These are phyloP conservation scores for Simmondsia chinensis DNA, from an alignment of 148 eudicot species.

Conservation along the genomic window DNA sequence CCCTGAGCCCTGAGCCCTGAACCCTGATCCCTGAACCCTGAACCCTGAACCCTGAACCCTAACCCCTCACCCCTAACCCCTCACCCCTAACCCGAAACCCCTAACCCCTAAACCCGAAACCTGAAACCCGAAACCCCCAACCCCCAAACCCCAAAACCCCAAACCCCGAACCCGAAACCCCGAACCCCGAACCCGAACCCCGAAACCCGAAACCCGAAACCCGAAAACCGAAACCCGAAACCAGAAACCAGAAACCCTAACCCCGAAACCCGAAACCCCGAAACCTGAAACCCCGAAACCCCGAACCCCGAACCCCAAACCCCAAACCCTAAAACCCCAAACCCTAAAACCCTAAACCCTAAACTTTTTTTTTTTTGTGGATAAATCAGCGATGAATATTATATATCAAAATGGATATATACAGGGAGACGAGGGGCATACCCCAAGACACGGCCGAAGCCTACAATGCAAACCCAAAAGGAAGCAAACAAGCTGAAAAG, in stretches of 20 bases:
- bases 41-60: slow-evolving; percentile 13
- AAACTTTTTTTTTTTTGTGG: too few species aligned
- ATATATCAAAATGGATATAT: too few species aligned
- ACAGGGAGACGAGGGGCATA: too few species aligned
- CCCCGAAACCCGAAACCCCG: slow-evolving; percentile 3
- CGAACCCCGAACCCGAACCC: slow-evolving; percentile 4
- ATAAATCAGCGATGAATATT: too few species aligned
- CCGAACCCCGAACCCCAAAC: slow-evolving; percentile 10
- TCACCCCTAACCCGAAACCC: slow-evolving; percentile 3
- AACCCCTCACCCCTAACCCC: slow-evolving; percentile 9
- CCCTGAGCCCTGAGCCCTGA: slow-evolving; percentile 9
- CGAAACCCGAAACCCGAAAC: slow-evolving; percentile 5
- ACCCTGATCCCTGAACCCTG: slow-evolving; percentile 8
- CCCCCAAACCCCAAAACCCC: slow-evolving; percentile 7
- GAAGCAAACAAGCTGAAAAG: too few species aligned
- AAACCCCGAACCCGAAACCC: slow-evolving; percentile 8
- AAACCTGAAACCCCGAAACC: slow-evolving; percentile 9
- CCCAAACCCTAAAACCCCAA: slow-evolving; percentile 7
- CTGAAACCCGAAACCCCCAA: slow-evolving; percentile 6
- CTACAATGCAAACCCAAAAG: too few species aligned
- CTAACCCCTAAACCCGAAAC: slow-evolving; percentile 7
- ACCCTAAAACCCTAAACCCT: slow-evolving; percentile 3
- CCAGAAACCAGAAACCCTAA: slow-evolving; percentile 6
- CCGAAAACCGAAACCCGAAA: slow-evolving; percentile 10
- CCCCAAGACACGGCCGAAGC: too few species aligned